These are phyloP conservation scores for Microcyclospora pomicola DNA, from an alignment of 2,329 filamentous ascomycete species.

Conservation along the genomic window DNA sequence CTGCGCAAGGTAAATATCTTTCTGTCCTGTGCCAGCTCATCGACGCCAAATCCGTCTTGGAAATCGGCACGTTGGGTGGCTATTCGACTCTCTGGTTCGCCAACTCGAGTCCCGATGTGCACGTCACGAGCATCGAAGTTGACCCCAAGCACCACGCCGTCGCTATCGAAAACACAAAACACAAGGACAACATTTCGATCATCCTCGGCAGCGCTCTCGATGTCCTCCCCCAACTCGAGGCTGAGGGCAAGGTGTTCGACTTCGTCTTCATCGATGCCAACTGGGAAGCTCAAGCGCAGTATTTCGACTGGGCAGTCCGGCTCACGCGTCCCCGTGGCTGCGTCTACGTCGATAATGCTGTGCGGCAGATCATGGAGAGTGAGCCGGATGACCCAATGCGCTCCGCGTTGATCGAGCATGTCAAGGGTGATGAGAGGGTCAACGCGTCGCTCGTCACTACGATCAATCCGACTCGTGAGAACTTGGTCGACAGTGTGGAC, in stretches of 20 bases:
- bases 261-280: slow-evolving; percentile 16
- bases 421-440: slow-evolving; percentile 8
- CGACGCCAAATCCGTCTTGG: slow-evolving; percentile 28
- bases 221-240: slow-evolving; percentile 8
- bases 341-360: slow-evolving; percentile 14
- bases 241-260: slow-evolving; percentile 9
- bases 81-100: slow-evolving; percentile 43
- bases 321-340: slow-evolving; percentile 7
- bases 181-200: slow-evolving; percentile 9
- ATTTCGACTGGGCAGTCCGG: slow-evolving; percentile 13
- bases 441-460: slow-evolving; percentile 3
- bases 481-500: too few relatives aligned
- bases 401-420: slow-evolving; percentile 7
- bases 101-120: slow-evolving; percentile 20
- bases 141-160: slow-evolving; percentile 33
- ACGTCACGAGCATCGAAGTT: slow-evolving; percentile 40
- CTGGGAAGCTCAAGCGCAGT: slow-evolving; percentile 10
- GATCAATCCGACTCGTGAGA: too few relatives aligned
- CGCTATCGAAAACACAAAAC: slow-evolving; percentile 20
- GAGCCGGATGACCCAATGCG: slow-evolving; percentile 4
- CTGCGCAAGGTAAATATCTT: slow-evolving; percentile 26
- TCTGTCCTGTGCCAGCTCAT: slow-evolving; percentile 24
- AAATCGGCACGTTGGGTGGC: slow-evolving; percentile 43
- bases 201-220: slow-evolving; percentile 12
- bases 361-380: slow-evolving; percentile 9